phyloP scores from a whole-genome alignment of 305 asterid species.

The Petunia hybrid region DNA sequence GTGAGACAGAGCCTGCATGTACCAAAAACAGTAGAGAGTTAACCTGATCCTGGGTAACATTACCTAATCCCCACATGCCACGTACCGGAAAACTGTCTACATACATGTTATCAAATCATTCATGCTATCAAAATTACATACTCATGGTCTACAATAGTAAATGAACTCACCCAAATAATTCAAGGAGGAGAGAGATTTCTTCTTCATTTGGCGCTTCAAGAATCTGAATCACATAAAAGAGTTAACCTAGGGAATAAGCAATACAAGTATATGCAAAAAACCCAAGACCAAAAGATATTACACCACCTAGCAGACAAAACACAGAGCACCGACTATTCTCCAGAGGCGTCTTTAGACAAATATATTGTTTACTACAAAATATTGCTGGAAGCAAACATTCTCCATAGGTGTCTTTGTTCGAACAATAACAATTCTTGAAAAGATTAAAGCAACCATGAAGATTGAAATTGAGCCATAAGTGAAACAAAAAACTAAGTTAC shows the following conservation, averaged over 20 bases:
- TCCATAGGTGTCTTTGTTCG: neutral
- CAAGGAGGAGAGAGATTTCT: conserved; percentile 90
- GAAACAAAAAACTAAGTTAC: conserved; percentile 4
- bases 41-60: neutral
- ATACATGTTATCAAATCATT: conserved; percentile 23
- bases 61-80: neutral
- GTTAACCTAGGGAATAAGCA: conserved; percentile 23
- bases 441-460: neutral
- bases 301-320: neutral
- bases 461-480: conserved; percentile 15
- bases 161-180: conserved; percentile 77
- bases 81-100: neutral
- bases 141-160: conserved; percentile 26
- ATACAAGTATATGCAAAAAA: neutral
- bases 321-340: conserved; percentile 26
- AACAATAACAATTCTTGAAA: conserved; percentile 15
- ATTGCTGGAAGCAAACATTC: neutral
- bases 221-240: conserved; percentile 66
- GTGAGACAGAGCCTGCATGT: conserved; percentile 81
- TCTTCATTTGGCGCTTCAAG: conserved; percentile 93
- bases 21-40: conserved; percentile 19
- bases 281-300: conserved; percentile 1
- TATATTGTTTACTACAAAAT: neutral
- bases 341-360: conserved; percentile 2
- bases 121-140: neutral